These are phyloP conservation scores for Fusarium cyanostomum DNA, from an alignment of 2,329 filamentous ascomycete species.

Conservation along the genomic window DNA sequence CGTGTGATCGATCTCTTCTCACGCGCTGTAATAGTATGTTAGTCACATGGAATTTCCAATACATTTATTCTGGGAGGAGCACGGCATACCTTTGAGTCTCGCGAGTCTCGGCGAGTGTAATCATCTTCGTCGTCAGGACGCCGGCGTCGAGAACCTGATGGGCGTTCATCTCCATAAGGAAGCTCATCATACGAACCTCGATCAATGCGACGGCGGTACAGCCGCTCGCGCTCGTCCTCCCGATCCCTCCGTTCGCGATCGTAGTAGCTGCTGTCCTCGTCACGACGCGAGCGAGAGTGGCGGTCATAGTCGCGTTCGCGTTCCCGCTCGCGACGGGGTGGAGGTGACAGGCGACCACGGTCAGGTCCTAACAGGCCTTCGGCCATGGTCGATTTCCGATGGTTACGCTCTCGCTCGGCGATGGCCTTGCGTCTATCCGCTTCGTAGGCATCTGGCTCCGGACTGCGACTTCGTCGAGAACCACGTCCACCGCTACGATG, in stretches of 20 bases:
- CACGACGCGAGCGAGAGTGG: constrained; percentile 64
- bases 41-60: constrained; percentile 28
- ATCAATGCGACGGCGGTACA: constrained; percentile 82
- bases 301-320: constrained; percentile 55
- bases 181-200: constrained; percentile 85
- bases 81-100: constrained; percentile 70
- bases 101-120: constrained; percentile 69
- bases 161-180: constrained; percentile 83
- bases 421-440: constrained; percentile 94
- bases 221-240: constrained; percentile 88
- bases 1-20: constrained; percentile 66
- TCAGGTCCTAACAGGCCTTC: constrained; percentile 66
- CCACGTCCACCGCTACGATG: constrained; percentile 67
- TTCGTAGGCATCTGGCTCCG: constrained; percentile 94
- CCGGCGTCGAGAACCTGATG: constrained; percentile 75
- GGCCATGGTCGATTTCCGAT: constrained; percentile 81
- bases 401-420: constrained; percentile 92
- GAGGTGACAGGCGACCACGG: constrained; percentile 57
- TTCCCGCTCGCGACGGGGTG: constrained; percentile 32
- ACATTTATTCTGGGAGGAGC: too few relatives aligned
- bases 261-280: constrained; percentile 75
- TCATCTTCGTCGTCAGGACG: constrained; percentile 82
- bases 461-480: constrained; percentile 79
- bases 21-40: constrained; percentile 58
- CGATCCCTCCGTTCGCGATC: constrained; percentile 88